These are phyloP conservation scores for Phylloporus scabripes DNA, from an alignment of 768 basidiomycete genomes.

Conservation along the genomic window DNA sequence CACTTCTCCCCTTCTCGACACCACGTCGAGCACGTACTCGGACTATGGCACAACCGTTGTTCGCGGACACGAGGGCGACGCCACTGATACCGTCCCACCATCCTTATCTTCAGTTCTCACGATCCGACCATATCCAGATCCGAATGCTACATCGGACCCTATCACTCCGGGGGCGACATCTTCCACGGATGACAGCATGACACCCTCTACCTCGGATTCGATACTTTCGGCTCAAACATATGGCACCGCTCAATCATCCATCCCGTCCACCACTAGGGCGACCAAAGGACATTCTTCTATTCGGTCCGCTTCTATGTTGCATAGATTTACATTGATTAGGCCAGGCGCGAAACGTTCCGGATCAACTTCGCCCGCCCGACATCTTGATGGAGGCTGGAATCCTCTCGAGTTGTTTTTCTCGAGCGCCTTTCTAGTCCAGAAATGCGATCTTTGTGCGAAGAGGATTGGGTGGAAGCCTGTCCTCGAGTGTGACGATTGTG, in stretches of 20 bases:
- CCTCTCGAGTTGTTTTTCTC: constrained; percentile 77
- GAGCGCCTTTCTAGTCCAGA: constrained; percentile 62
- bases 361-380: constrained; percentile 26
- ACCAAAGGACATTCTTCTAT: constrained; percentile 77
- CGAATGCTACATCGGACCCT: constrained; percentile 40
- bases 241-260: constrained; percentile 52
- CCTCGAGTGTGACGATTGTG: constrained; percentile 87
- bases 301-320: constrained; percentile 53
- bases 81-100: constrained; percentile 39
- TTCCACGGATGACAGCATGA: constrained; percentile 26
- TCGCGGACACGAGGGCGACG: constrained; percentile 40
- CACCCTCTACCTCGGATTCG: constrained; percentile 41
- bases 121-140: constrained; percentile 51
- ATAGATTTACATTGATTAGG: constrained; percentile 83
- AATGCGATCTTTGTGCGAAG: constrained; percentile 80
- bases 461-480: constrained; percentile 82
- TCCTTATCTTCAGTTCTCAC: constrained; percentile 72
- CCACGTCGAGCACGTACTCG: constrained; percentile 40
- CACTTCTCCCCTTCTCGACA: constrained; percentile 51
- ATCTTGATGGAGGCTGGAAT: constrained; percentile 51
- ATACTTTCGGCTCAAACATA: constrained; percentile 55
- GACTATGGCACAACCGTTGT: constrained; percentile 71
- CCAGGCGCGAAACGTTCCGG: constrained; percentile 59
- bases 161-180: constrained; percentile 35
- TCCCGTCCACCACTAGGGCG: constrained; percentile 53